Percentiles rank a stretch among this genome's conserved stretches.
These are phyloP conservation scores for Paracorniculantispora psalliotae DNA, from an alignment of 2,329 filamentous ascomycete genomes.

Conservation along the genomic window DNA sequence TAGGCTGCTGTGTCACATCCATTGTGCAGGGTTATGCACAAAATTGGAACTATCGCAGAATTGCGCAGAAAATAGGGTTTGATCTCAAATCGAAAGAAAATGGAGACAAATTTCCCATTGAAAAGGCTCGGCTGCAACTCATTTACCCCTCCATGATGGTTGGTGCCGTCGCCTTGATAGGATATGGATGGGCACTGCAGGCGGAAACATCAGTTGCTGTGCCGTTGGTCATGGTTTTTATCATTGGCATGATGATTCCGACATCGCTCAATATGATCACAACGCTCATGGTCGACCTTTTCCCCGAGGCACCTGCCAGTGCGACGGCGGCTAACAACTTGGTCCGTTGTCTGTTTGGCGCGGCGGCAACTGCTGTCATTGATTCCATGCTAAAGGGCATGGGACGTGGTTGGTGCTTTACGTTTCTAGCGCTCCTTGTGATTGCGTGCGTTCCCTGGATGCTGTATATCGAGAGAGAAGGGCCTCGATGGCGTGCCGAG, in stretches of 20 bases:
- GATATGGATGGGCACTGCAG: constrained; percentile 55
- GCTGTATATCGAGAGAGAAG: constrained; percentile 43
- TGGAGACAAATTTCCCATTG: constrained; percentile 48
- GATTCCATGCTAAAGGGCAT: constrained; percentile 52
- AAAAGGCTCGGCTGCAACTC: constrained; percentile 49
- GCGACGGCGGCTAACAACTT: constrained; percentile 62
- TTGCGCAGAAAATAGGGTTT: constrained; percentile 57
- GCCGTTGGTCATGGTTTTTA: constrained; percentile 51
- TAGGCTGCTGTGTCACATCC: constrained; percentile 44
- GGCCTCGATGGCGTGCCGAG: constrained; percentile 46
- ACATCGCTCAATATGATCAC: constrained; percentile 60
- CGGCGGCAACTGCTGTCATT: constrained; percentile 54
- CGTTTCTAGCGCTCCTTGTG: constrained; percentile 50
- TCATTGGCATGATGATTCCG: constrained; percentile 54
- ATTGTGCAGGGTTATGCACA: constrained; percentile 53
- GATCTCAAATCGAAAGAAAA: constrained; percentile 54
- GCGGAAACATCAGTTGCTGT: constrained; percentile 46
- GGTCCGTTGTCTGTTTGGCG: constrained; percentile 56
- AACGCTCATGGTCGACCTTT: constrained; percentile 59
- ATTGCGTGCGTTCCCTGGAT: constrained; percentile 44
- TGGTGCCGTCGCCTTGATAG: constrained; percentile 47
- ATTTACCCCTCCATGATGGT: constrained; percentile 50
- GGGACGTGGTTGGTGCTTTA: constrained; percentile 60
- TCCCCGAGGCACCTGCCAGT: constrained; percentile 55
- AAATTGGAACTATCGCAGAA: constrained; percentile 66